Conservation (phyloP, 805 yeast species). For the Ogataea dorogensis region DNA sequence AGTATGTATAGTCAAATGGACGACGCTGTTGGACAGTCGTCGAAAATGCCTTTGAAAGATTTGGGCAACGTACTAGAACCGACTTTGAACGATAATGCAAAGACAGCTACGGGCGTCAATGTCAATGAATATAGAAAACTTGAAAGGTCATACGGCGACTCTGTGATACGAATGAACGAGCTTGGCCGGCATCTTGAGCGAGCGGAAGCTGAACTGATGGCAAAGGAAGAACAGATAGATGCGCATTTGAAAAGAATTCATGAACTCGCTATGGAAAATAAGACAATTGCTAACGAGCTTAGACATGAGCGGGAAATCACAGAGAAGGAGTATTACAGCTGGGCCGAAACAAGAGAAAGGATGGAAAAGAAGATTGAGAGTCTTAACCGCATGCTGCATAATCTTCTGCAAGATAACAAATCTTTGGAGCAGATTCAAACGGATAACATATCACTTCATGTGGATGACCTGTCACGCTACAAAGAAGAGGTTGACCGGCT, state of each 20-base stretch:
- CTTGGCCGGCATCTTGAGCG: slow-evolving; percentile 36
- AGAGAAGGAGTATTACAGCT: slow-evolving; percentile 31
- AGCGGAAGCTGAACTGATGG: slow-evolving; percentile 33
- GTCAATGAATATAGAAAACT: slow-evolving; percentile 23
- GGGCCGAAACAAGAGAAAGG: slow-evolving; percentile 28
- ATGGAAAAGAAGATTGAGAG: slow-evolving; percentile 29
- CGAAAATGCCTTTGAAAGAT: slow-evolving; percentile 20
- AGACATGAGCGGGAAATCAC: slow-evolving; percentile 30
- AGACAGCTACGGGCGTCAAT: neutral
- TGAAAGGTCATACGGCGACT: slow-evolving; percentile 33
- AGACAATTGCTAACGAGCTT: slow-evolving; percentile 26
- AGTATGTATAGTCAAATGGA: slow-evolving; percentile 13
- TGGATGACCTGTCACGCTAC: slow-evolving; percentile 12
- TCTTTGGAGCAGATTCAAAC: slow-evolving; percentile 14
- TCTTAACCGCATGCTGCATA: slow-evolving; percentile 22
- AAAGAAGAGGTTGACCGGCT: slow-evolving; percentile 26
- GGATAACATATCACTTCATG: slow-evolving; percentile 13
- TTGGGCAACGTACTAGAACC: slow-evolving; percentile 17
- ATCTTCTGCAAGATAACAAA: slow-evolving; percentile 17
- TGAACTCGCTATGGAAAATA: slow-evolving; percentile 29
- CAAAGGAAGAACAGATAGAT: slow-evolving; percentile 30
- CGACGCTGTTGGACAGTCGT: slow-evolving; percentile 3
- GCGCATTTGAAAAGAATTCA: slow-evolving; percentile 26
- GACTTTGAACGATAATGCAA: neutral
- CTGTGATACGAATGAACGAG: slow-evolving; percentile 30